Percentiles rank a stretch among this genome's conserved stretches.
Conservation (phyloP, 495 filamentous ascomycete genomes). For the Bathelium albidoporum region DNA sequence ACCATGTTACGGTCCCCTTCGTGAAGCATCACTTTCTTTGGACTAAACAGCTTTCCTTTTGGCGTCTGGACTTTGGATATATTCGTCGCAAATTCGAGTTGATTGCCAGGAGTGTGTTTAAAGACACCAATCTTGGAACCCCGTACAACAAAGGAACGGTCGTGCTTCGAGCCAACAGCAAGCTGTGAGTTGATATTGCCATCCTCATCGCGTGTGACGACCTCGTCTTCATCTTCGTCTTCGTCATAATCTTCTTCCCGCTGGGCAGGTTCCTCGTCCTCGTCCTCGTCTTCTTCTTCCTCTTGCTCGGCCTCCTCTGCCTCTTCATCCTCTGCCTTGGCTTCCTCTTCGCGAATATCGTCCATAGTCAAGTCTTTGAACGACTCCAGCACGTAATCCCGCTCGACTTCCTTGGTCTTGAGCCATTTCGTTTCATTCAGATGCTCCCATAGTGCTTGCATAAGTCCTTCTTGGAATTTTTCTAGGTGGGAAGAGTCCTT, state of each 20-base stretch:
- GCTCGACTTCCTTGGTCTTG: slow-evolving; percentile 82
- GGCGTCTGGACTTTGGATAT: slow-evolving; percentile 94
- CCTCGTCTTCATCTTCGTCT: slow-evolving; percentile 86
- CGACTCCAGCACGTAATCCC: slow-evolving; percentile 88
- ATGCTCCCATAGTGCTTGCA: slow-evolving; percentile 95
- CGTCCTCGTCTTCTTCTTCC: slow-evolving; percentile 52
- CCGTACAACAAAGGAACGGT: slow-evolving; percentile 91
- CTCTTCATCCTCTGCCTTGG: slow-evolving; percentile 50
- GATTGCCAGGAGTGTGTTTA: slow-evolving; percentile 88
- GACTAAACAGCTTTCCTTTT: slow-evolving; percentile 76
- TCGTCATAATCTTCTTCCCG: slow-evolving; percentile 76
- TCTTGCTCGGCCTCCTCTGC: slow-evolving; percentile 55
- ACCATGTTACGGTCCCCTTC: slow-evolving; percentile 88
- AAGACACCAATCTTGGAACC: slow-evolving; percentile 98
- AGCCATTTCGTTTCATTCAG: slow-evolving; percentile 89
- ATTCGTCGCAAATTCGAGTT: slow-evolving; percentile 92
- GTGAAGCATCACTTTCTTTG: slow-evolving; percentile 97
- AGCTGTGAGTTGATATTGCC: slow-evolving; percentile 87
- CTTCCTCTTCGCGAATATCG: slow-evolving; percentile 50
- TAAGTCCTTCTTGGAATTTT: slow-evolving; percentile 83
- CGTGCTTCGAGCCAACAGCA: slow-evolving; percentile 97
- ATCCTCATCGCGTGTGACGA: slow-evolving; percentile 55
- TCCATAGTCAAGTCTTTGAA: slow-evolving; percentile 73
- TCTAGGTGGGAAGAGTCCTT: slow-evolving; percentile 69
- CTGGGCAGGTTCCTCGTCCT: slow-evolving; percentile 51